Conservation (phyloP, 306 rosid species). For the Mimosa bimucronata region DNA sequence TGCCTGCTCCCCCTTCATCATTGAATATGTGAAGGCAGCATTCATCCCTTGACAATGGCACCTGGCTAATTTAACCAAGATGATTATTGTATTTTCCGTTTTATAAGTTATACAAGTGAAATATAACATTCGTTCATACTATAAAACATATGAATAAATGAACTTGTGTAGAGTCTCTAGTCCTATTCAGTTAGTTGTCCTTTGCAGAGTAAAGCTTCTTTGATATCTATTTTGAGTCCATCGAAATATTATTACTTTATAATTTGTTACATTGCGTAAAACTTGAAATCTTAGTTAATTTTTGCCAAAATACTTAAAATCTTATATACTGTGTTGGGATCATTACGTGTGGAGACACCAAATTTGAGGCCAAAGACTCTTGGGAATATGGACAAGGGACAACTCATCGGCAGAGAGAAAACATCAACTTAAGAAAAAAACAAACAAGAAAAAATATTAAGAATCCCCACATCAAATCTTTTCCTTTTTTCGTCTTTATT, state of each 20-base stretch:
- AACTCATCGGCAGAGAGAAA: neutral
- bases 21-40: too few relatives aligned
- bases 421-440: neutral
- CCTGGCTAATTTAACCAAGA: too few relatives aligned
- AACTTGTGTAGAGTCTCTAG: neutral
- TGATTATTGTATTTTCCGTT: too few relatives aligned
- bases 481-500: neutral
- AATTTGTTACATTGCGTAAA: neutral
- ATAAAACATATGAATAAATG: neutral
- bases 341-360: neutral
- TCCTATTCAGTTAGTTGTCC: neutral
- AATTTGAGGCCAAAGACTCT: neutral
- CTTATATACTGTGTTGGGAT: neutral
- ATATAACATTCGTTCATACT: too few relatives aligned
- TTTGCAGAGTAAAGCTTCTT: neutral
- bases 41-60: too few relatives aligned
- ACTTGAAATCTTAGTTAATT: neutral
- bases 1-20: too few relatives aligned
- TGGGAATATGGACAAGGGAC: neutral
- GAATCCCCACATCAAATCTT: neutral
- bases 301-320: neutral
- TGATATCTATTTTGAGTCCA: neutral
- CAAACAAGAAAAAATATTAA: neutral
- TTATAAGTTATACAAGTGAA: too few relatives aligned
- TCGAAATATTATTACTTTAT: neutral